Percentiles rank a stretch among this genome's conserved stretches.
phyloP scores from a whole-genome alignment of 1,139 yeast species.

The Geotrichum carabidarum region DNA sequence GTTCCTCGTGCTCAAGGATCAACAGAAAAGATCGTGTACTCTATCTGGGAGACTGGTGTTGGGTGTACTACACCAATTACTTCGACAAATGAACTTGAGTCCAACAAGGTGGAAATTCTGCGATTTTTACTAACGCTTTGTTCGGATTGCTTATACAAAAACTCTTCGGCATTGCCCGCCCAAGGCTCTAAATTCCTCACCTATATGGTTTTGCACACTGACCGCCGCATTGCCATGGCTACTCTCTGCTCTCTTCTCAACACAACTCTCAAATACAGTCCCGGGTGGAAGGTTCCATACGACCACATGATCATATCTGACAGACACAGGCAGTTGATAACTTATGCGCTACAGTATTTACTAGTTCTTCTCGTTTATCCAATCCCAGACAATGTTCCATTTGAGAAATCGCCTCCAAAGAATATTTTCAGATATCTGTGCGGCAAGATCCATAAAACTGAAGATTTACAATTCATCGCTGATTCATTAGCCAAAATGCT shows the following conservation, averaged over 20 bases:
- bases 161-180: slow-evolving; percentile 44
- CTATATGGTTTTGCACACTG: slow-evolving; percentile 52
- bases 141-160: slow-evolving; percentile 56
- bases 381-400: slow-evolving; percentile 41
- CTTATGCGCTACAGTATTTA: slow-evolving; percentile 58
- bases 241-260: slow-evolving; percentile 69
- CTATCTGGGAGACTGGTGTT: slow-evolving; percentile 78
- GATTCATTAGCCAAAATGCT: slow-evolving; percentile 36
- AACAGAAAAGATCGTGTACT: slow-evolving; percentile 21
- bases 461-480: slow-evolving; percentile 45
- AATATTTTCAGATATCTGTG: slow-evolving; percentile 36
- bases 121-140: slow-evolving; percentile 57
- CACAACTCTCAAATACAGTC: slow-evolving; percentile 39
- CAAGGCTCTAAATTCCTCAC: slow-evolving; percentile 58
- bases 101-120: slow-evolving; percentile 63
- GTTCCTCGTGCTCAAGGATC: slow-evolving; percentile 35
- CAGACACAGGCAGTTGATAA: slow-evolving; percentile 50
- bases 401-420: slow-evolving; percentile 15
- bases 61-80: slow-evolving; percentile 51
- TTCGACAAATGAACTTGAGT: slow-evolving; percentile 44
- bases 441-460: slow-evolving; percentile 37
- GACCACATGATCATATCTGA: slow-evolving; percentile 41
- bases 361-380: slow-evolving; percentile 62
- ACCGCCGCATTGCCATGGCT: slow-evolving; percentile 46
- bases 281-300: slow-evolving; percentile 42